Percentiles rank a stretch among this genome's conserved stretches.
These are phyloP conservation scores for Gaultheria prostrata DNA, from an alignment of 148 eudicot species.

Conservation along the genomic window DNA sequence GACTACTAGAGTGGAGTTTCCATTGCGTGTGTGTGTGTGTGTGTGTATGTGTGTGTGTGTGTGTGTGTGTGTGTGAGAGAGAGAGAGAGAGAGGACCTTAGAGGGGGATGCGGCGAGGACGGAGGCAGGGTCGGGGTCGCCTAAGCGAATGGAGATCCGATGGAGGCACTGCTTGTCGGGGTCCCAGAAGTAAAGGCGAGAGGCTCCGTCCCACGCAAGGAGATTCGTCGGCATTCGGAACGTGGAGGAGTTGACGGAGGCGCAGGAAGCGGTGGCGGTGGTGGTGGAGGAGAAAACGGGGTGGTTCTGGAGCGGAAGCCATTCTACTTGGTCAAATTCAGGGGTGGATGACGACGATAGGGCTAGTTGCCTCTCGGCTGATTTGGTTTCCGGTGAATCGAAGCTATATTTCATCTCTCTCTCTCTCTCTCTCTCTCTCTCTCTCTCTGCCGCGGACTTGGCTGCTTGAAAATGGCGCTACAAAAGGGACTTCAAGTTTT, in stretches of 20 bases:
- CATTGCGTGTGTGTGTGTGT: background rate
- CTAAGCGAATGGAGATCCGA: slow-evolving; percentile 61
- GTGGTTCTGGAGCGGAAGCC: slow-evolving; percentile 79
- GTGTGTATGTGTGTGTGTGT: too few relatives aligned
- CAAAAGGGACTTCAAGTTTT: background rate
- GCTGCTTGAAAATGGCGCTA: background rate
- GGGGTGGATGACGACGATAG: slow-evolving; percentile 20
- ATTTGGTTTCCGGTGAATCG: slow-evolving; percentile 37
- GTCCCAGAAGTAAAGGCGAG: slow-evolving; percentile 84
- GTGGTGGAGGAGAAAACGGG: slow-evolving; percentile 45
- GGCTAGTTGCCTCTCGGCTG: slow-evolving; percentile 16
- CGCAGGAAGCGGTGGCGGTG: background rate
- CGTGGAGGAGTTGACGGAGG: background rate
- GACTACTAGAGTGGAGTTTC: too few relatives aligned
- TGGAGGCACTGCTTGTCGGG: slow-evolving; percentile 39
- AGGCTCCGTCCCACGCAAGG: slow-evolving; percentile 85
- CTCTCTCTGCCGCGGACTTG: background rate
- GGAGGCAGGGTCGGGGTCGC: slow-evolving; percentile 57
- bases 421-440: background rate
- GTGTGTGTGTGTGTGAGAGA: background rate
- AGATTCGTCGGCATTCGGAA: slow-evolving; percentile 38
- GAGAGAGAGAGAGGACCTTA: slow-evolving; percentile 44
- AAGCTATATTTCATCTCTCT: slow-evolving; percentile 47
- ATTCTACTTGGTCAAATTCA: slow-evolving; percentile 42
- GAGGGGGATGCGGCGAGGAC: slow-evolving; percentile 75